Evolutionary conservation across 768 basidiomycete genomes (phyloP).

Genomic region (Russula sp.): DNA sequence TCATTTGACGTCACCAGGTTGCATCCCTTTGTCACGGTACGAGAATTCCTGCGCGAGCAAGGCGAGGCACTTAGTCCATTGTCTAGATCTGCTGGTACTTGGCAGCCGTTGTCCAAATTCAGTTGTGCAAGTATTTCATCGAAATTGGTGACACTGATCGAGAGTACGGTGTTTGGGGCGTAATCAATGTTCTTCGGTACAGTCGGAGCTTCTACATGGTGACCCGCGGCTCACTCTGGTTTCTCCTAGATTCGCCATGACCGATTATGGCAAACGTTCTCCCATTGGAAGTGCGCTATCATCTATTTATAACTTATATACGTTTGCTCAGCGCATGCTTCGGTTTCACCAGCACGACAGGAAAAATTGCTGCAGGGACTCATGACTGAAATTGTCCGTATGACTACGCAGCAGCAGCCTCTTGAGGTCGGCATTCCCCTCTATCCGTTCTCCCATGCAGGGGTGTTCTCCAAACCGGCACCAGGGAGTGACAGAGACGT

Average conservation of each 20-base stretch:
- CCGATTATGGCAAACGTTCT: conserved; percentile 71
- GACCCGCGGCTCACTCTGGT: conserved; percentile 33
- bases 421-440: conserved; percentile 75
- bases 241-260: conserved; percentile 79
- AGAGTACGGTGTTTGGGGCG: conserved; percentile 79
- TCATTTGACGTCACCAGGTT: conserved; percentile 74
- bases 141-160: conserved; percentile 68
- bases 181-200: conserved; percentile 78
- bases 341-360: conserved; percentile 55
- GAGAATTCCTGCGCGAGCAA: conserved; percentile 26
- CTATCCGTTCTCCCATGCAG: conserved; percentile 72
- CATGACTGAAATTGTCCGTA: conserved; percentile 78
- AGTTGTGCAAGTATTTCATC: conserved; percentile 81
- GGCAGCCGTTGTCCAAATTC: conserved; percentile 80
- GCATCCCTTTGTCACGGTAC: conserved; percentile 76
- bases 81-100: conserved; percentile 85
- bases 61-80: conserved; percentile 5
- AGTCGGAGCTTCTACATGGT: conserved; percentile 18
- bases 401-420: conserved; percentile 76
- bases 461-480: conserved; percentile 48
- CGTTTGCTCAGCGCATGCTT: background rate
- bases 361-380: conserved; percentile 75
- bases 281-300: conserved; percentile 70
- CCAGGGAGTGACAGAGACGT: conserved; percentile 33
- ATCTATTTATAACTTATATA: background rate